These are phyloP conservation scores for Prosopis cineraria DNA, from an alignment of 306 rosid genomes.

Conservation along the genomic window DNA sequence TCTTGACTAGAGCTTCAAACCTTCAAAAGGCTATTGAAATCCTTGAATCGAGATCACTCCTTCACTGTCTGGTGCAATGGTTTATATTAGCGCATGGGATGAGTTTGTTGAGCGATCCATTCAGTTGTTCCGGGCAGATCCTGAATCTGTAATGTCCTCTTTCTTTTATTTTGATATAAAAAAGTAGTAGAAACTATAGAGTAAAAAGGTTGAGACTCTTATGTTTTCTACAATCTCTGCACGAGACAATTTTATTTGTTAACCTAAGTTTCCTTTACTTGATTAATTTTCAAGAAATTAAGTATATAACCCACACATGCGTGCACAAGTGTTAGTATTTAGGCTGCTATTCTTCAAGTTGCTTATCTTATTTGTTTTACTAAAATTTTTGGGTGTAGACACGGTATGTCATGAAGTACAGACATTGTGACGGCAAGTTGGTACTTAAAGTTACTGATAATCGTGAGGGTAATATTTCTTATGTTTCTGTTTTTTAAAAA, in stretches of 20 bases:
- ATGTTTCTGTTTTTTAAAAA: background rate
- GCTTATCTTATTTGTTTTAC: background rate
- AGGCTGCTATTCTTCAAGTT: background rate
- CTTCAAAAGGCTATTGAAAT: slow-evolving; percentile 6
- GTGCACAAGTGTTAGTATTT: background rate
- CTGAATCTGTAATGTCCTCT: slow-evolving; percentile 56
- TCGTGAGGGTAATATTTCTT: slow-evolving; percentile 46
- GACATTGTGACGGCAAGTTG: slow-evolving; percentile 74
- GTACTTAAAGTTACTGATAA: slow-evolving; percentile 73
- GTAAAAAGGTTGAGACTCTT: background rate
- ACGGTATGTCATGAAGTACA: slow-evolving; percentile 66
- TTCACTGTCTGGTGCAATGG: slow-evolving; percentile 51
- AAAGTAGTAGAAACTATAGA: background rate
- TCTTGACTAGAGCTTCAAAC: slow-evolving; percentile 4
- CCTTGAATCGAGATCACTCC: slow-evolving; percentile 15
- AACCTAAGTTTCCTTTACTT: background rate
- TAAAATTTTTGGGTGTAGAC: slow-evolving; percentile 49
- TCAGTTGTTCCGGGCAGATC: slow-evolving; percentile 85
- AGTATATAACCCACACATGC: background rate
- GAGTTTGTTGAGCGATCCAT: slow-evolving; percentile 83
- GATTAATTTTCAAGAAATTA: background rate
- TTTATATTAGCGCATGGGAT: slow-evolving; percentile 72
- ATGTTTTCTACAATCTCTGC: background rate
- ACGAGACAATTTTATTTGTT: background rate
- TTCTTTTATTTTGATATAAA: background rate